Percentiles rank a stretch among this genome's conserved stretches.
Evolutionary conservation across 495 filamentous ascomycete species (phyloP).

Genomic region (Aspergillus mulundensis): DNA sequence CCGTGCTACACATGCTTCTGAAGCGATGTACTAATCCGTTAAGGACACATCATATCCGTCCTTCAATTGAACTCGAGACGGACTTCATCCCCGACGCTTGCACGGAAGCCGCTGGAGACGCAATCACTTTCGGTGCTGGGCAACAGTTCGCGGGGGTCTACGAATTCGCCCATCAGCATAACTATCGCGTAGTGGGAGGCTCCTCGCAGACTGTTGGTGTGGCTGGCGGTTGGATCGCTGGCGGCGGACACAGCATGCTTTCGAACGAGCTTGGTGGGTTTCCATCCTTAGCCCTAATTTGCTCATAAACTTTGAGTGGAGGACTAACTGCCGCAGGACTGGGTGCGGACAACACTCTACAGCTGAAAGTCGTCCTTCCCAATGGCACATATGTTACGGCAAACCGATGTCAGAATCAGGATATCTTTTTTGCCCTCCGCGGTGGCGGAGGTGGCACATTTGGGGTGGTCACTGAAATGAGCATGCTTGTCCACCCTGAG

Average conservation of each 20-base stretch:
- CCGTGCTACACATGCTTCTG: neutral
- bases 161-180: slow-evolving; percentile 24
- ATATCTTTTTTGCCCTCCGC: slow-evolving; percentile 51
- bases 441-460: slow-evolving; percentile 56
- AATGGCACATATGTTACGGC: slow-evolving; percentile 40
- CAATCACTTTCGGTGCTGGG: slow-evolving; percentile 49
- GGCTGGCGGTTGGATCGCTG: slow-evolving; percentile 39
- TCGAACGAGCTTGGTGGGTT: slow-evolving; percentile 30
- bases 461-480: slow-evolving; percentile 46
- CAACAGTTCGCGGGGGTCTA: slow-evolving; percentile 47
- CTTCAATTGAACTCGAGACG: neutral
- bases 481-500: slow-evolving; percentile 34
- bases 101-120: slow-evolving; percentile 4
- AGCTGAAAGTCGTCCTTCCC: slow-evolving; percentile 42
- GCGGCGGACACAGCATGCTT: slow-evolving; percentile 43
- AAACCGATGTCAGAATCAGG: slow-evolving; percentile 35
- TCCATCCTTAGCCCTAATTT: neutral
- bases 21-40: neutral
- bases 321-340: slow-evolving; percentile 18
- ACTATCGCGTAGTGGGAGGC: slow-evolving; percentile 26
- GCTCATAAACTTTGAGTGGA: neutral
- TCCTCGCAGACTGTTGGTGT: slow-evolving; percentile 23
- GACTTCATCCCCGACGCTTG: slow-evolving; percentile 5
- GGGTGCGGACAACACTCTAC: slow-evolving; percentile 44
- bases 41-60: slow-evolving; percentile 4